These are phyloP conservation scores for Trametes hirsuta DNA, from an alignment of 1,284 basidiomycete genomes.

Conservation along the genomic window DNA sequence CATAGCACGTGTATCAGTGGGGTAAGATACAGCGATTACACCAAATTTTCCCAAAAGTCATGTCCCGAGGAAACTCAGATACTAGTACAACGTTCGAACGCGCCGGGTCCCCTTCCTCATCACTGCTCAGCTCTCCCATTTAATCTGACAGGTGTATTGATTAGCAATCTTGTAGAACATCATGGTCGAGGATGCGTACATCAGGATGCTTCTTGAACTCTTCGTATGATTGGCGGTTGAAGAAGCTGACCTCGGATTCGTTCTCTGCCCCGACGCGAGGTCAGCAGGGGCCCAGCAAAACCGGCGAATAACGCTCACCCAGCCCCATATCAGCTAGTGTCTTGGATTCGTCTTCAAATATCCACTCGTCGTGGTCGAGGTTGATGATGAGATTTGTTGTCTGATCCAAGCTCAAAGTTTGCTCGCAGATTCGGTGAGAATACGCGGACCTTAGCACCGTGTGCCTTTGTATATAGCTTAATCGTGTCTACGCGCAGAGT, in stretches of 20 bases:
- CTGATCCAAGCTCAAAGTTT: constrained; percentile 42
- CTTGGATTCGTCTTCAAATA: constrained; percentile 69
- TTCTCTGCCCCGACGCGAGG: constrained; percentile 64
- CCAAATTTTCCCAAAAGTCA: no score
- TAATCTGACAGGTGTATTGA: background rate
- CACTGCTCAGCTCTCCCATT: constrained; percentile 4
- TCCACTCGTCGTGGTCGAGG: constrained; percentile 93
- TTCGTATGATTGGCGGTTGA: constrained; percentile 78
- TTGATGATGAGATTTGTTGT: constrained; percentile 96
- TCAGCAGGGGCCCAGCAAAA: background rate
- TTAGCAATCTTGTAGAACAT: background rate
- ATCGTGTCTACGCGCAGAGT: constrained; percentile 73
- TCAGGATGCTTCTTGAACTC: constrained; percentile 82
- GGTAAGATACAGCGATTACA: no score
- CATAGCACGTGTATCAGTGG: no score
- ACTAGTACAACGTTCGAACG: no score
- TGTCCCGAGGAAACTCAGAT: no score
- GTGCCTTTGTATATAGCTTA: constrained; percentile 93
- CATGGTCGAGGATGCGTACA: constrained; percentile 42
- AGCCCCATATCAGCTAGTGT: constrained; percentile 72
- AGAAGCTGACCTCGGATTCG: constrained; percentile 92
- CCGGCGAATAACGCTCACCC: constrained; percentile 53
- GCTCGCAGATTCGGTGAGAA: background rate
- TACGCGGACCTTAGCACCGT: constrained; percentile 81
- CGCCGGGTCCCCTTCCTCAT: no score